phyloP scores from a whole-genome alignment of 257 asterid species.

The Capsicum rhomboideum region DNA sequence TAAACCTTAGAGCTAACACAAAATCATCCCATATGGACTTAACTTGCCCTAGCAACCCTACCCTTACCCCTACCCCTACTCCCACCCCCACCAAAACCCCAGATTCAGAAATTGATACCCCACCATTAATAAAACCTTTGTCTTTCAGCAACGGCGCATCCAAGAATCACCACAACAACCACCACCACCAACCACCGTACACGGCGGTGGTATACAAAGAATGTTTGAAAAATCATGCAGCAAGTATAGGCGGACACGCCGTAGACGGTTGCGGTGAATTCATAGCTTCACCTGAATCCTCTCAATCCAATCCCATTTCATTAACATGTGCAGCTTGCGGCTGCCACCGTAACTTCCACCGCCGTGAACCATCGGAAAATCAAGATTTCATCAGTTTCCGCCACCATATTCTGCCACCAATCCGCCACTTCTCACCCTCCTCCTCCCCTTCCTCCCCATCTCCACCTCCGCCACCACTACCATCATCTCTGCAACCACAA shows the following conservation, averaged over 20 bases:
- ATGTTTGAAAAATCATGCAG: slow-evolving; percentile 24
- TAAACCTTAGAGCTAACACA: not conserved
- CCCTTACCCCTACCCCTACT: not conserved
- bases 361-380: slow-evolving; percentile 7
- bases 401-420: slow-evolving; percentile 1
- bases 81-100: slow-evolving; percentile 5
- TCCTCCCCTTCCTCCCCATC: slow-evolving; percentile 3
- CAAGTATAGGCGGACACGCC: slow-evolving; percentile 19
- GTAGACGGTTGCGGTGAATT: slow-evolving; percentile 25
- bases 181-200: not conserved
- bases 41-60: not conserved
- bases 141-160: not conserved
- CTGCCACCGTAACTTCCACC: slow-evolving; percentile 29
- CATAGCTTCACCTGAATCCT: slow-evolving; percentile 8
- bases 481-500: not conserved
- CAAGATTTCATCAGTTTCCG: slow-evolving; percentile 3
- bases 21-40: slow-evolving; percentile 2
- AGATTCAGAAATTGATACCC: slow-evolving; percentile 15
- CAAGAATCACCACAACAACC: not conserved
- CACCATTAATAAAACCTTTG: not conserved
- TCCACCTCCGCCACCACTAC: not conserved
- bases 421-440: no score
- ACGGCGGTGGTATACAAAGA: slow-evolving; percentile 1
- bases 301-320: slow-evolving; percentile 8
- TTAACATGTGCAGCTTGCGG: slow-evolving; percentile 19